phyloP scores from a whole-genome alignment of 2,329 filamentous ascomycete species.

The Pyrenochaeta sp. region DNA sequence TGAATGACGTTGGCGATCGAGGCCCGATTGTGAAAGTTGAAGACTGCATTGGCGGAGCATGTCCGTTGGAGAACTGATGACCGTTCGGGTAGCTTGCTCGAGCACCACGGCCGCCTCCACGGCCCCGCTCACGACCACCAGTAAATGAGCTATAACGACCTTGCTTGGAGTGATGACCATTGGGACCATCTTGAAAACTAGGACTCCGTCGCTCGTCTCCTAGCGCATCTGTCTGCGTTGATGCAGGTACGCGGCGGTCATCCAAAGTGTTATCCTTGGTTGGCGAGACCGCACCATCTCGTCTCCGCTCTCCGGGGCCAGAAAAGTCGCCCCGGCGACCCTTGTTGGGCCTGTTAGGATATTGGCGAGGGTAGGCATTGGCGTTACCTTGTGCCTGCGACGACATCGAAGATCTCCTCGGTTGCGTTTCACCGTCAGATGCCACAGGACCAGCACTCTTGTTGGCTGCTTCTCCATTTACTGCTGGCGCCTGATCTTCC shows the following conservation, averaged over 20 bases:
- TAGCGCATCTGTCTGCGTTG: constrained; percentile 45
- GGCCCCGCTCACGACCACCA: constrained; percentile 54
- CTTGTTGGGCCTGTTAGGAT: constrained; percentile 39
- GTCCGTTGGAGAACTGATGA: constrained; percentile 53
- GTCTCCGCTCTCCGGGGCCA: constrained; percentile 40
- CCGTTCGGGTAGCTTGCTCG: constrained; percentile 51
- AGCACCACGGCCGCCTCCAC: constrained; percentile 58
- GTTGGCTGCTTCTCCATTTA: constrained; percentile 34
- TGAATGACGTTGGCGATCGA: constrained; percentile 47
- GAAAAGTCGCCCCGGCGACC: constrained; percentile 42
- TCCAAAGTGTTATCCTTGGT: constrained; percentile 42
- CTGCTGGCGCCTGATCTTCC: constrained; percentile 36
- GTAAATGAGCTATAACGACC: constrained; percentile 48
- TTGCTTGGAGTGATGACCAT: constrained; percentile 38
- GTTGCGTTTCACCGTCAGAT: constrained; percentile 35
- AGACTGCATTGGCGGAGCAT: constrained; percentile 42
- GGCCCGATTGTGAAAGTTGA: constrained; percentile 47
- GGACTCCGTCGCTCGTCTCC: constrained; percentile 44
- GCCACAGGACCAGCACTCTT: constrained; percentile 26
- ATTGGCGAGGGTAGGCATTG: constrained; percentile 41
- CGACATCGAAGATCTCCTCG: constrained; percentile 29
- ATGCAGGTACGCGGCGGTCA: constrained; percentile 41
- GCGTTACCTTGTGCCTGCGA: constrained; percentile 31
- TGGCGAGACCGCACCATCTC: constrained; percentile 42
- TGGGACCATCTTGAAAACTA: constrained; percentile 39